Conservation (phyloP, 495 filamentous ascomycete species). For the Tirmania nivea region DNA sequence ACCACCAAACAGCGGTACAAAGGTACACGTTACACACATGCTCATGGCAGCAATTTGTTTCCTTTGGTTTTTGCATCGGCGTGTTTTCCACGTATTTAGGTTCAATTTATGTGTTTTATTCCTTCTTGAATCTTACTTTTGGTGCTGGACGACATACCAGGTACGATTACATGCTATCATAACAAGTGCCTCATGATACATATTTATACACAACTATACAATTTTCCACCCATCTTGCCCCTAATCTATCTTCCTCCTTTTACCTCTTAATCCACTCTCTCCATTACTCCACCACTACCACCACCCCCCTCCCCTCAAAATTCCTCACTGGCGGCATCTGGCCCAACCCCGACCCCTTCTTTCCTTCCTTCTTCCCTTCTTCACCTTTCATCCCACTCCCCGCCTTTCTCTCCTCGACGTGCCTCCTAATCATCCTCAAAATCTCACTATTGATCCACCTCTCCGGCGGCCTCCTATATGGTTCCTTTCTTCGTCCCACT, state of each 20-base stretch:
- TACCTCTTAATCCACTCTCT: neutral
- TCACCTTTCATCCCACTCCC: constrained; percentile 6
- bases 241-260: neutral
- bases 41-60: too few species aligned
- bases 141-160: too few species aligned
- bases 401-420: constrained; percentile 35
- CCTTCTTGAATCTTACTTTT: too few species aligned
- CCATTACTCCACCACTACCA: neutral
- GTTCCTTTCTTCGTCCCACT: constrained; percentile 77
- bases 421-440: constrained; percentile 48
- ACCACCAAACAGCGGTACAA: too few species aligned
- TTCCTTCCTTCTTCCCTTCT: neutral
- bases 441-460: constrained; percentile 72
- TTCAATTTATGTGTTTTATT: too few species aligned
- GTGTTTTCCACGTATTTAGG: too few species aligned
- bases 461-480: constrained; percentile 68
- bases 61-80: too few species aligned
- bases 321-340: neutral
- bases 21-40: too few species aligned
- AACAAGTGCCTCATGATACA: too few species aligned
- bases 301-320: neutral
- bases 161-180: too few species aligned
- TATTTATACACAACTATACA: too few species aligned
- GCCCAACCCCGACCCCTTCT: neutral
- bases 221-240: neutral